Evolutionary conservation across 1,139 yeast species (phyloP).

Genomic region (Hemisphaericaspora subhashii): DNA sequence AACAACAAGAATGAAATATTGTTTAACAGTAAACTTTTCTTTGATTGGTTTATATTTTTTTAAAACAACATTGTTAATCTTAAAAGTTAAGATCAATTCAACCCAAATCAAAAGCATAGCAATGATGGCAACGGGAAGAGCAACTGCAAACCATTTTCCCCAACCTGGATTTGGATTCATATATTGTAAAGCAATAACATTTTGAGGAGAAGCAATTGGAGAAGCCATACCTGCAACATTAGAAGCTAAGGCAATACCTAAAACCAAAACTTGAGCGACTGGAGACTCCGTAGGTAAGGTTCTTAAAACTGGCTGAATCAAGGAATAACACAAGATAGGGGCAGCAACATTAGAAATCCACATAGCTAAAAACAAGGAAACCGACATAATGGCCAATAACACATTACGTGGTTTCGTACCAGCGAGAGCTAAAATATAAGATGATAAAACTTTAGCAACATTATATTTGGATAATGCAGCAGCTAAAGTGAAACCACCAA

Average conservation of each 20-base stretch:
- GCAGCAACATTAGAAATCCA: slow-evolving; percentile 98
- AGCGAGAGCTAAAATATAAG: slow-evolving; percentile 75
- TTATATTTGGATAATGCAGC: slow-evolving; percentile 91
- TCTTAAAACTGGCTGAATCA: slow-evolving; percentile 83
- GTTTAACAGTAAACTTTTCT: slow-evolving; percentile 71
- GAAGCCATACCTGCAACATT: slow-evolving; percentile 96
- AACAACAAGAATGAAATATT: slow-evolving; percentile 66
- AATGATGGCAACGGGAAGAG: slow-evolving; percentile 73
- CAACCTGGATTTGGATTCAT: slow-evolving; percentile 93
- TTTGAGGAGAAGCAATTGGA: slow-evolving; percentile 95
- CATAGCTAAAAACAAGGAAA: slow-evolving; percentile 84
- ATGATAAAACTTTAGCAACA: slow-evolving; percentile 81
- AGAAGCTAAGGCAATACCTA: slow-evolving; percentile 90
- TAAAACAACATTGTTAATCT: slow-evolving; percentile 48
- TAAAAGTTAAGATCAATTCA: slow-evolving; percentile 65
- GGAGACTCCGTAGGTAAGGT: slow-evolving; percentile 76
- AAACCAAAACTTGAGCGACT: slow-evolving; percentile 78
- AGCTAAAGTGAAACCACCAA: slow-evolving; percentile 93
- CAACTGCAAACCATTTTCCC: slow-evolving; percentile 90
- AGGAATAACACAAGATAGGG: slow-evolving; percentile 87
- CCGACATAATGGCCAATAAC: slow-evolving; percentile 76
- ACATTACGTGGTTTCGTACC: slow-evolving; percentile 84
- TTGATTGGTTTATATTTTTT: slow-evolving; percentile 63
- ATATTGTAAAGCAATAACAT: slow-evolving; percentile 81
- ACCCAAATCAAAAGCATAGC: slow-evolving; percentile 70